Conservation (phyloP, 2,329 filamentous ascomycete species). For the Ophiosphaerella korrae region DNA sequence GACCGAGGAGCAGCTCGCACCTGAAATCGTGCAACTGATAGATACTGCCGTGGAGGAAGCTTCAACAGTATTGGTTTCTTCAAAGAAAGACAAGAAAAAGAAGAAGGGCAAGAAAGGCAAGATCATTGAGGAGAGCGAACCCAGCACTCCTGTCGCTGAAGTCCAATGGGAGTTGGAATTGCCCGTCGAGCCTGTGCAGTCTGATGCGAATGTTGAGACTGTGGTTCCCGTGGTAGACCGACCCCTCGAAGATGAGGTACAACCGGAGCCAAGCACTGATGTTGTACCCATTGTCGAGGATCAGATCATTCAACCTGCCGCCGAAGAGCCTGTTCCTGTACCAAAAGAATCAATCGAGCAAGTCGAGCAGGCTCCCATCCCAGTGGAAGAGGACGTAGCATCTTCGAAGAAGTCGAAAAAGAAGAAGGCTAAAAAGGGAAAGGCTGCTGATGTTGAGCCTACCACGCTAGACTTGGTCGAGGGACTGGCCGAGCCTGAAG, state of each 20-base stretch:
- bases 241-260: background rate
- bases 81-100: conserved; percentile 35
- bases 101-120: conserved; percentile 33
- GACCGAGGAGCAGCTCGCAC: background rate
- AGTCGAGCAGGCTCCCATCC: conserved; percentile 1
- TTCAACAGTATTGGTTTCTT: conserved; percentile 1
- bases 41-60: conserved; percentile 1
- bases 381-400: conserved; percentile 10
- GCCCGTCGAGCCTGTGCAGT: background rate
- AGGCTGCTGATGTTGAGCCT: conserved; percentile 6
- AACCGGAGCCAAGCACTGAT: background rate
- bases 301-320: conserved; percentile 2
- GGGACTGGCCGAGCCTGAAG: background rate
- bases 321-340: background rate
- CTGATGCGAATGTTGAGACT: background rate
- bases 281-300: background rate
- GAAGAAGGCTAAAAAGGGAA: conserved; percentile 41
- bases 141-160: conserved; percentile 17
- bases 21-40: background rate
- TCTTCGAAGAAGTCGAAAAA: conserved; percentile 53
- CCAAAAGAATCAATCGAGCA: conserved; percentile 8
- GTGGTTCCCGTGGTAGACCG: conserved; percentile 2
- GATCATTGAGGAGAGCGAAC: conserved; percentile 11
- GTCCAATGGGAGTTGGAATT: conserved; percentile 6
- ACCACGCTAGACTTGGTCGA: background rate